These are phyloP conservation scores for Termitomyces sp. DNA, from an alignment of 768 basidiomycete species.

Conservation along the genomic window DNA sequence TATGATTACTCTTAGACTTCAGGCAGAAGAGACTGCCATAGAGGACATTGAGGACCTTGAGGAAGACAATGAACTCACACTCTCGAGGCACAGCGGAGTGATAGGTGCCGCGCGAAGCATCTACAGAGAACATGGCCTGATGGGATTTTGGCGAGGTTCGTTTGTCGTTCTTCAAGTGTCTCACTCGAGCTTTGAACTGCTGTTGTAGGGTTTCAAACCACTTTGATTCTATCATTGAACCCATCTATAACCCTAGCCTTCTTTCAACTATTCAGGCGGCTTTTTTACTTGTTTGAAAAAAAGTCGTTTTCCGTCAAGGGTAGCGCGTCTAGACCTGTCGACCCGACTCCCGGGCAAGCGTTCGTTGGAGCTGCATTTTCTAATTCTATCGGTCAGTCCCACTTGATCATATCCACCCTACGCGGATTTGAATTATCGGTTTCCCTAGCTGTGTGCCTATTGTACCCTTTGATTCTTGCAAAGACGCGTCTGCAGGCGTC, in stretches of 20 bases:
- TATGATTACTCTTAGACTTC: background rate
- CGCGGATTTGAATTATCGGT: too few species aligned
- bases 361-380: background rate
- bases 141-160: background rate
- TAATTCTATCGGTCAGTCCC: background rate
- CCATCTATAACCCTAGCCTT: background rate
- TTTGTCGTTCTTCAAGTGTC: background rate
- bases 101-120: background rate
- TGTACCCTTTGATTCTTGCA: background rate
- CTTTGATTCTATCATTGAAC: background rate
- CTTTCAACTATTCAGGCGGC: background rate
- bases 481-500: background rate
- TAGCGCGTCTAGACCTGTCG: background rate
- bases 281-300: background rate
- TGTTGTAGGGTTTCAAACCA: background rate
- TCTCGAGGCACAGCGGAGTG: background rate
- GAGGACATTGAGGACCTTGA: background rate
- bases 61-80: background rate
- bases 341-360: background rate
- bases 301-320: background rate
- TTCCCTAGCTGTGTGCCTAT: background rate
- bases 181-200: background rate
- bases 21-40: background rate
- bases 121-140: background rate
- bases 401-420: background rate